phyloP scores from a whole-genome alignment of 805 yeast species.

The Candida insectalens region DNA sequence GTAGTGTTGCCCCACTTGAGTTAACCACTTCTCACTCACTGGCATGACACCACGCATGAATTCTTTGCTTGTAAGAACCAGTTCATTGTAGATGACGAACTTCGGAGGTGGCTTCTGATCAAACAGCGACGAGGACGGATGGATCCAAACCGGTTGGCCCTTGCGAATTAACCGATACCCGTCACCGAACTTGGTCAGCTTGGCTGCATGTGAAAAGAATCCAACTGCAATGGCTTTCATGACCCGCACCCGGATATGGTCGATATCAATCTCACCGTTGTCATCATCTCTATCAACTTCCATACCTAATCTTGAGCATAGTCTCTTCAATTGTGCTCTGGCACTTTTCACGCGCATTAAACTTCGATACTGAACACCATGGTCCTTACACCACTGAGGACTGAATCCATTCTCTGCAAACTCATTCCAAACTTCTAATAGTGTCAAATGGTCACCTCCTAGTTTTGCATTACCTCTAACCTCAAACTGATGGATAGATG shows the following conservation, averaged over 20 bases:
- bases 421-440: constrained; percentile 64
- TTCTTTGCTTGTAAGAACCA: constrained; percentile 79
- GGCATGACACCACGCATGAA: constrained; percentile 78
- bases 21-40: constrained; percentile 62
- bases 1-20: constrained; percentile 65
- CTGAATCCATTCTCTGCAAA: constrained; percentile 67
- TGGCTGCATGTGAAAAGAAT: constrained; percentile 57
- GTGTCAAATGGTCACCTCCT: constrained; percentile 72
- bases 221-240: constrained; percentile 57
- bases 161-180: constrained; percentile 57
- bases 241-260: constrained; percentile 24
- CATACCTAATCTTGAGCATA: constrained; percentile 48
- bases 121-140: constrained; percentile 75
- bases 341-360: constrained; percentile 61
- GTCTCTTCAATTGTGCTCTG: constrained; percentile 52
- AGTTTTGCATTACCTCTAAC: constrained; percentile 11
- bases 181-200: constrained; percentile 53
- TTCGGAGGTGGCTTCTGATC: constrained; percentile 63
- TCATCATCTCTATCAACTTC: constrained; percentile 8
- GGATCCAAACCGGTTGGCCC: constrained; percentile 67
- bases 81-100: constrained; percentile 68
- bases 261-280: constrained; percentile 18
- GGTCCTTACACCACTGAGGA: constrained; percentile 76
- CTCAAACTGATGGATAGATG: background rate
- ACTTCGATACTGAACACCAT: constrained; percentile 68